phyloP scores from a whole-genome alignment of 352 stramenopile genomes.

The Globisporangium spinosum region DNA sequence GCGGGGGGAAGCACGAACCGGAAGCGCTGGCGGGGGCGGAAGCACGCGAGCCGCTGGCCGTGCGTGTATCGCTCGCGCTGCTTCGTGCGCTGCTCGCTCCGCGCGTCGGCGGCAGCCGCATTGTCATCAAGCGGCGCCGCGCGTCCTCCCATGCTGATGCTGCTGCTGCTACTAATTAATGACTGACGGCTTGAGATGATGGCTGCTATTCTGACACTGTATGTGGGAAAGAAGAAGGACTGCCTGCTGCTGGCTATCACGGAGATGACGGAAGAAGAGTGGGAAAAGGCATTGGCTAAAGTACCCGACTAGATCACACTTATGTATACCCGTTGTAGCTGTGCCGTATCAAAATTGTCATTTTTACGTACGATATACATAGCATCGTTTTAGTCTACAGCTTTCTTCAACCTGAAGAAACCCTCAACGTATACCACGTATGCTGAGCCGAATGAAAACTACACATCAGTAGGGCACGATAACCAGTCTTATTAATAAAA shows the following conservation, averaged over 20 bases:
- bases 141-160: conserved; percentile 4
- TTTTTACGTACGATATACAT: too few relatives aligned
- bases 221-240: neutral
- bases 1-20: conserved; percentile 9
- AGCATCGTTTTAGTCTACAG: too few relatives aligned
- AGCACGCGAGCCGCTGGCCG: conserved; percentile 54
- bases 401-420: too few relatives aligned
- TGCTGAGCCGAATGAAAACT: too few relatives aligned
- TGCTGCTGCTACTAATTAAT: neutral
- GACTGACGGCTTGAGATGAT: conserved; percentile 1
- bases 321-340: too few relatives aligned
- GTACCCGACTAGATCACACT: neutral
- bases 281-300: neutral
- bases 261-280: neutral
- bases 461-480: too few relatives aligned
- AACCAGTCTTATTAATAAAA: too few relatives aligned
- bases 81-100: neutral
- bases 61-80: conserved; percentile 23
- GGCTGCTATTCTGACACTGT: neutral
- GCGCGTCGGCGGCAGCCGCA: neutral
- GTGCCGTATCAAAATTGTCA: too few relatives aligned
- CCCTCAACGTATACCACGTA: too few relatives aligned
- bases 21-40: conserved; percentile 60
- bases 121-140: conserved; percentile 1
- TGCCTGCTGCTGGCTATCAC: neutral